phyloP scores from a whole-genome alignment of 371 early-diverging fungal genomes.

The Circinella umbellata region DNA sequence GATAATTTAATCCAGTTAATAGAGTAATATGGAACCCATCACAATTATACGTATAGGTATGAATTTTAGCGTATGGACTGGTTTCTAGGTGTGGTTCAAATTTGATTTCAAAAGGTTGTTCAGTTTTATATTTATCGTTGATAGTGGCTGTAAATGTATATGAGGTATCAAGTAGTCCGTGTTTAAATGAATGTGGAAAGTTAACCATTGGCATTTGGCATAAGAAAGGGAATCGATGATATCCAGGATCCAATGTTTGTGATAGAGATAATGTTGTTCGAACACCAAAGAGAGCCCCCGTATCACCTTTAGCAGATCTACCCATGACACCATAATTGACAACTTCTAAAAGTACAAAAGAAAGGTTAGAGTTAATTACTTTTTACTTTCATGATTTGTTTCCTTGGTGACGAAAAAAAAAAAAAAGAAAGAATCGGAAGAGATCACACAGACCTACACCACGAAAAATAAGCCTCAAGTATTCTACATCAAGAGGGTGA shows the following conservation, averaged over 20 bases:
- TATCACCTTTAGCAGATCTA: conserved; percentile 16
- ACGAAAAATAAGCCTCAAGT: background rate
- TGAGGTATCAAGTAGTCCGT: conserved; percentile 31
- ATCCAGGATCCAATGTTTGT: conserved; percentile 22
- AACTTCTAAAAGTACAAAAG: conserved; percentile 20
- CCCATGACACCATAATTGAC: conserved; percentile 26
- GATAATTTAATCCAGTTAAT: background rate
- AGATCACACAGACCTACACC: background rate
- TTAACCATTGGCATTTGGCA: conserved; percentile 41
- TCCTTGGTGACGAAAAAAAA: no score
- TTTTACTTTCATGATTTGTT: no score
- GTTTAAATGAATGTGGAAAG: conserved; percentile 35
- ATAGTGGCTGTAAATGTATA: conserved; percentile 30
- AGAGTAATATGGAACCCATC: background rate
- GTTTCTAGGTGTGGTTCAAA: conserved; percentile 5
- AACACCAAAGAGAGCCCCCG: conserved; percentile 31
- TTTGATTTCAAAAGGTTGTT: conserved; percentile 27
- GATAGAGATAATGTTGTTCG: conserved; percentile 31
- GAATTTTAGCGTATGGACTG: background rate
- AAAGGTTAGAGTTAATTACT: no score
- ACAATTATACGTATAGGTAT: background rate
- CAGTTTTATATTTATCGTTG: conserved; percentile 23
- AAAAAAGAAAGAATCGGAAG: no score
- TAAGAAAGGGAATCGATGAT: conserved; percentile 32
- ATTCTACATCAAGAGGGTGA: background rate